phyloP scores from a whole-genome alignment of 129 eudicot genomes.

The Helichrysum umbraculigerum region DNA sequence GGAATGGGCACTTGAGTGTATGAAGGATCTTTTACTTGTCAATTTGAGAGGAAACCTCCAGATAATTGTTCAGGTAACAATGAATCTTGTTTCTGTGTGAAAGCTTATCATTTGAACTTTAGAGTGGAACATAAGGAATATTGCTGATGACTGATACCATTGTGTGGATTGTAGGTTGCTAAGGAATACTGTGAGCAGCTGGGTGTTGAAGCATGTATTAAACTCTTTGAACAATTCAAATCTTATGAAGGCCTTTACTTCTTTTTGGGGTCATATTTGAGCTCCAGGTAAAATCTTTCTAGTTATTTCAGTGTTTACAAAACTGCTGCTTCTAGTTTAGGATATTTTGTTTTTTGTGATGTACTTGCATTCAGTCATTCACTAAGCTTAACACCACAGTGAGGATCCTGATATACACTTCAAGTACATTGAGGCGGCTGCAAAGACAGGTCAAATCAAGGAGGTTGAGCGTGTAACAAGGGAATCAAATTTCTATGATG shows the following conservation, averaged over 20 bases:
- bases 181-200: conserved; percentile 95
- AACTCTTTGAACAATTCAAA: conserved; percentile 95
- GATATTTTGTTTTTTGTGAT: not conserved
- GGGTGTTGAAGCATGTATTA: conserved; percentile 90
- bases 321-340: not conserved
- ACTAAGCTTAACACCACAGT: conserved; percentile 41
- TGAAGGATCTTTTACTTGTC: conserved; percentile 97
- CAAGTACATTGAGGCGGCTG: conserved; percentile 97
- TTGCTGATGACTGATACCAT: not conserved
- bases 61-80: conserved; percentile 91
- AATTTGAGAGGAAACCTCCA: conserved; percentile 98
- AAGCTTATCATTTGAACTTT: not conserved
- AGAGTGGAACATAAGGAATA: not conserved
- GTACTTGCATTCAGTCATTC: conserved; percentile 20
- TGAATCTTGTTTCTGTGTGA: not conserved
- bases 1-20: conserved; percentile 99
- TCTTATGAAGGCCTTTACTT: conserved; percentile 95
- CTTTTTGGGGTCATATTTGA: conserved; percentile 92
- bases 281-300: conserved; percentile 72
- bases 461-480: conserved; percentile 98
- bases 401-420: conserved; percentile 99
- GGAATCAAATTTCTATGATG: conserved; percentile 93
- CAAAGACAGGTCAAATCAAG: conserved; percentile 97
- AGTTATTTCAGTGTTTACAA: not conserved
- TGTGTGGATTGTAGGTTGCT: conserved; percentile 70